A percentile compares a stretch with the other conserved stretches of the same genome.
Evolutionary conservation across 1,284 basidiomycete species (phyloP).

Genomic region (Athelia psychrophila): DNA sequence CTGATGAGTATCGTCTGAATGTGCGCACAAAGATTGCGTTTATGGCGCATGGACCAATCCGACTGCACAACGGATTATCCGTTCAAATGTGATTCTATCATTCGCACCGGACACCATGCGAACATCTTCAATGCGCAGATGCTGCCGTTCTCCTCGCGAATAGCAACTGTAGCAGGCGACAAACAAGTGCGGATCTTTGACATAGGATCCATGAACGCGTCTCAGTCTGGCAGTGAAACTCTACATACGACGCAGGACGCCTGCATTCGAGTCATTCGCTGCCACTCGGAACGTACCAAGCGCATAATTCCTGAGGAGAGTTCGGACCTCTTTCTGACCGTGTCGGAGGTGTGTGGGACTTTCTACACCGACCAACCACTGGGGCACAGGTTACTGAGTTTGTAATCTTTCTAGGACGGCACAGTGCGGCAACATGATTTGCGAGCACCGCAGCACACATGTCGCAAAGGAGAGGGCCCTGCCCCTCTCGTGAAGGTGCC

Average conservation of each 20-base stretch:
- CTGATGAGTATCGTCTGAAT: neutral
- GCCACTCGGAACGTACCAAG: conserved; percentile 73
- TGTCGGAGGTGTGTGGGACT: conserved; percentile 62
- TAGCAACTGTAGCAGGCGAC: conserved; percentile 80
- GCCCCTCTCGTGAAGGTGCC: conserved; percentile 62
- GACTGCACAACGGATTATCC: conserved; percentile 45
- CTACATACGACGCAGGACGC: conserved; percentile 43
- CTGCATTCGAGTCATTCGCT: conserved; percentile 56
- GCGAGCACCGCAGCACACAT: conserved; percentile 60
- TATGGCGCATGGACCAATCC: conserved; percentile 61
- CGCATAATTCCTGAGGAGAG: conserved; percentile 82
- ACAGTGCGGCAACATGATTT: conserved; percentile 88
- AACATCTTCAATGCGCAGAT: conserved; percentile 91
- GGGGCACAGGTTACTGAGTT: neutral
- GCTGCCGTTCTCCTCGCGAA: conserved; percentile 70
- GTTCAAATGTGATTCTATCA: conserved; percentile 59
- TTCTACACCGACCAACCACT: too few relatives aligned
- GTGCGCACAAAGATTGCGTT: conserved; percentile 45
- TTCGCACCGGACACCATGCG: conserved; percentile 76
- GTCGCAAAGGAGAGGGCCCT: conserved; percentile 54
- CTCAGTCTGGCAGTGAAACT: conserved; percentile 30
- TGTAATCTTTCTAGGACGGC: conserved; percentile 46
- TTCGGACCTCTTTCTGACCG: conserved; percentile 82
- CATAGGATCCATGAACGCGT: conserved; percentile 46
- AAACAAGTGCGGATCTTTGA: conserved; percentile 82